These are phyloP conservation scores for Candida arabinofermentans DNA, from an alignment of 805 yeast species.

Conservation along the genomic window DNA sequence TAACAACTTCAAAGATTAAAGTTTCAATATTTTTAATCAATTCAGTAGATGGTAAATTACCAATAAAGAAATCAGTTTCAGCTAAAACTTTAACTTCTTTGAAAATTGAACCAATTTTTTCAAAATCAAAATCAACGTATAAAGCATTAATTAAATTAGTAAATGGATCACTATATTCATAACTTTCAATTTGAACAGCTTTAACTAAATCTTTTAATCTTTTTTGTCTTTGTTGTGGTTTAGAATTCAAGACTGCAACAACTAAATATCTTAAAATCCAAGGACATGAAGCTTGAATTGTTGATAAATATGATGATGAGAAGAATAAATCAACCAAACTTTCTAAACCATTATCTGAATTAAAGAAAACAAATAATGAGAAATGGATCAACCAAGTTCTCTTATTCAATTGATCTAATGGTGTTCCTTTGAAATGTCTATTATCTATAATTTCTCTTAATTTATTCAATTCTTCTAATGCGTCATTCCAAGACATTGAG, in stretches of 20 bases:
- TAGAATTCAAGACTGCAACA: conserved; percentile 48
- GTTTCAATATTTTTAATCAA: conserved; percentile 21
- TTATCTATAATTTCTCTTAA: conserved; percentile 58
- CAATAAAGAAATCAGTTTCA: conserved; percentile 55
- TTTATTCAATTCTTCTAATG: conserved; percentile 48
- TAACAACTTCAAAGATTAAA: conserved; percentile 21
- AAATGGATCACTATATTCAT: conserved; percentile 64
- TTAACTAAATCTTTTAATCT: conserved; percentile 55
- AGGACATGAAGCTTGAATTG: conserved; percentile 69
- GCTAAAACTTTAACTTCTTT: conserved; percentile 43
- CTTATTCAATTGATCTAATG: conserved; percentile 55
- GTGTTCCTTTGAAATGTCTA: conserved; percentile 44
- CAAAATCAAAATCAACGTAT: conserved; percentile 57
- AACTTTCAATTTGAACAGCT: conserved; percentile 56
- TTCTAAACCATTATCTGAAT: conserved; percentile 47
- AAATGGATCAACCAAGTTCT: conserved; percentile 70
- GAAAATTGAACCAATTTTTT: conserved; percentile 45
- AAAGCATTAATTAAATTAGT: conserved; percentile 52
- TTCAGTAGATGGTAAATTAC: conserved; percentile 33
- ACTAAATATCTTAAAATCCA: conserved; percentile 66
- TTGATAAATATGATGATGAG: conserved; percentile 55
- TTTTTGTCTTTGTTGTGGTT: conserved; percentile 39
- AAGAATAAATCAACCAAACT: conserved; percentile 54
- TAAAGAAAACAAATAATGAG: conserved; percentile 61
- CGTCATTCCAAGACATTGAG: conserved; percentile 47